A percentile compares a stretch with the other conserved stretches of the same genome.
Evolutionary conservation across 2,329 filamentous ascomycete genomes (phyloP).

Genomic region (Xylaria digitata): DNA sequence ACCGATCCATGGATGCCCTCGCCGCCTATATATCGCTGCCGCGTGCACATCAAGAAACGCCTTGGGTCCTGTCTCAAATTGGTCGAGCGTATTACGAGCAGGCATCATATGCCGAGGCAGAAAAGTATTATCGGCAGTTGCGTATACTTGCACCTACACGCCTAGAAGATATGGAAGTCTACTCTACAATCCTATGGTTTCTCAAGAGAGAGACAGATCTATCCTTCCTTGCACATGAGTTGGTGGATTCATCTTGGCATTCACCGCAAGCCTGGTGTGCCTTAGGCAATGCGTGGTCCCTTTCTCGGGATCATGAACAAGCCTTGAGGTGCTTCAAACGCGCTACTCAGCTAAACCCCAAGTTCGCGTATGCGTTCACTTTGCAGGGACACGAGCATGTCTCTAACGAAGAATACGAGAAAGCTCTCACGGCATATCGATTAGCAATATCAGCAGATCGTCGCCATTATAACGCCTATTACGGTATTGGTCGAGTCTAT

Average conservation of each 20-base stretch:
- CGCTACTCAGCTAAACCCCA: constrained; percentile 88
- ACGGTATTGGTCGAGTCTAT: constrained; percentile 84
- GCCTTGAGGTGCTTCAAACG: constrained; percentile 94
- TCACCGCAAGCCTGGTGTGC: constrained; percentile 97
- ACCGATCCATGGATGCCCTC: constrained; percentile 81
- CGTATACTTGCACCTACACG: constrained; percentile 83
- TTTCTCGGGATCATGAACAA: constrained; percentile 92
- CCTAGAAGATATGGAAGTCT: constrained; percentile 96
- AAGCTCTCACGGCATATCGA: constrained; percentile 88
- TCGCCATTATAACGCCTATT: constrained; percentile 98
- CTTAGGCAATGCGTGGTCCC: constrained; percentile 92
- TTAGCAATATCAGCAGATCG: constrained; percentile 86
- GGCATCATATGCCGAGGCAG: constrained; percentile 84
- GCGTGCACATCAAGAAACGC: constrained; percentile 82
- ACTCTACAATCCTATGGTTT: constrained; percentile 99
- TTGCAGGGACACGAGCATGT: constrained; percentile 96
- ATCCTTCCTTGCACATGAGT: constrained; percentile 89
- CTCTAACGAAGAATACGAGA: constrained; percentile 96
- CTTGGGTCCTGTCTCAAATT: constrained; percentile 92
- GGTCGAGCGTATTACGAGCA: constrained; percentile 93
- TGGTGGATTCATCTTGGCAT: constrained; percentile 86
- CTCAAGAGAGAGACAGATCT: constrained; percentile 91
- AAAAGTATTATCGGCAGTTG: constrained; percentile 84
- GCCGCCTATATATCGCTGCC: constrained; percentile 78
- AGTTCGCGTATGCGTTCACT: constrained; percentile 95